Conservation (phyloP, 805 yeast species). For the Trichomonascus vanleenenianus region DNA sequence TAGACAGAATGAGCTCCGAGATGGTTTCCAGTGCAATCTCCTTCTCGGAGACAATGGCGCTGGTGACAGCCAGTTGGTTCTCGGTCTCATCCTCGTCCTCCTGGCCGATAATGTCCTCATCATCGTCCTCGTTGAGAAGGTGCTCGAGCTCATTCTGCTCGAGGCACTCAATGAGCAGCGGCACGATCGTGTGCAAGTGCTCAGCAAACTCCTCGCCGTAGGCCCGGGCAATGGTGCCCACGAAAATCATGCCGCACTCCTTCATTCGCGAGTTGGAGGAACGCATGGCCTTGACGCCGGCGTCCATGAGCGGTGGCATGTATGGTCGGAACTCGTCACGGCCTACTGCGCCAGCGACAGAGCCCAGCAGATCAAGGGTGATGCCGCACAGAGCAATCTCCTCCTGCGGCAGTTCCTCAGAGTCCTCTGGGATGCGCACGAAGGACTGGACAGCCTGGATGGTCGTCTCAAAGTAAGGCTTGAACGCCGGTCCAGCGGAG, state of each 20-base stretch:
- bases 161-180: constrained; percentile 74
- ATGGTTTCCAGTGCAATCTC: constrained; percentile 91
- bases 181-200: constrained; percentile 74
- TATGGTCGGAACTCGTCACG: constrained; percentile 77
- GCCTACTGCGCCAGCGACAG: constrained; percentile 96
- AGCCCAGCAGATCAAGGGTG: constrained; percentile 87
- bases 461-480: constrained; percentile 79
- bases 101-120: constrained; percentile 35
- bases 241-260: constrained; percentile 91
- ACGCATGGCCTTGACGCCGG: constrained; percentile 72
- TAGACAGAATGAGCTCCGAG: constrained; percentile 81
- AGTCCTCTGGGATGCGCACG: constrained; percentile 43
- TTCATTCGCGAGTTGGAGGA: constrained; percentile 78
- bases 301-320: constrained; percentile 82
- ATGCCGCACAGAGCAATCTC: constrained; percentile 86
- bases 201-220: constrained; percentile 86
- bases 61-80: constrained; percentile 76
- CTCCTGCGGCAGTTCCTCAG: constrained; percentile 72
- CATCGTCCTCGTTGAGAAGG: constrained; percentile 31
- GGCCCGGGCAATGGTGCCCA: constrained; percentile 90
- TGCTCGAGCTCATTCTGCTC: constrained; percentile 70
- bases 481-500: constrained; percentile 82
- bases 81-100: constrained; percentile 55
- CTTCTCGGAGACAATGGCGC: constrained; percentile 92
- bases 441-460: constrained; percentile 74